Base-by-base conservation (phyloP, 306 rosid species). In the Castanea sativa region DNA sequence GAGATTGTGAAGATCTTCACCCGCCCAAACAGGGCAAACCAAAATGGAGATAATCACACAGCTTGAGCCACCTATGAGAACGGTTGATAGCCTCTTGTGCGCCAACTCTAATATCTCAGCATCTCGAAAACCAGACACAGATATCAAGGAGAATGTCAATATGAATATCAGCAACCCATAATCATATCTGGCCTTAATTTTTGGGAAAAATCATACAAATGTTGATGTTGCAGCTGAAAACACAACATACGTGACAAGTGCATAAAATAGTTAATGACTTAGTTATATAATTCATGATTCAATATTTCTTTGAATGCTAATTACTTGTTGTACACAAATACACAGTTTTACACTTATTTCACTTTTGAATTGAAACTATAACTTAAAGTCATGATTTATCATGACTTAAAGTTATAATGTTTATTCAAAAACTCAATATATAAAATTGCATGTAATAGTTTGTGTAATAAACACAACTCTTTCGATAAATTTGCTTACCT, bases 1-100 rank as follows among this genome's bases (percentile, higher is more conserved):
- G 5, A 86, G 85, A 74, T 84, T 84, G 64, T 91, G 98, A 61
- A 94, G 89, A 76, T 94, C 98, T 83, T 89, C 87, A 33, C 97
- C 97, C n/a, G 96, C 97, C 97, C 97, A 94, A 4, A 92, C 97
- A 51, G 98, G 98, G 23, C 87, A 89, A 76, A 94, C 83, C 25
- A 87, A 80, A 75, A 91, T 86, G 59, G 94, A 89, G 29, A 94
- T 81, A 76, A 88, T 56, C 2, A 90, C 89, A 86, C 97, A 90
- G 23, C 88, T 84, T 4, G 78, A 82, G 21, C 92, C 89, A 20
- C 98, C 97, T 32, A 94, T 79, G 53, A 91, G 41, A 16, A 89
- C 86, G 25, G 97, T 94, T 1, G 92, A 85, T 20, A 92, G 67
- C 78, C 97, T 89, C 63, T 82, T 88, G 16, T 83, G 83, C 33